Evolutionary conservation across 2,329 filamentous ascomycete genomes (phyloP).

Genomic region (Fusarium equiseti): DNA sequence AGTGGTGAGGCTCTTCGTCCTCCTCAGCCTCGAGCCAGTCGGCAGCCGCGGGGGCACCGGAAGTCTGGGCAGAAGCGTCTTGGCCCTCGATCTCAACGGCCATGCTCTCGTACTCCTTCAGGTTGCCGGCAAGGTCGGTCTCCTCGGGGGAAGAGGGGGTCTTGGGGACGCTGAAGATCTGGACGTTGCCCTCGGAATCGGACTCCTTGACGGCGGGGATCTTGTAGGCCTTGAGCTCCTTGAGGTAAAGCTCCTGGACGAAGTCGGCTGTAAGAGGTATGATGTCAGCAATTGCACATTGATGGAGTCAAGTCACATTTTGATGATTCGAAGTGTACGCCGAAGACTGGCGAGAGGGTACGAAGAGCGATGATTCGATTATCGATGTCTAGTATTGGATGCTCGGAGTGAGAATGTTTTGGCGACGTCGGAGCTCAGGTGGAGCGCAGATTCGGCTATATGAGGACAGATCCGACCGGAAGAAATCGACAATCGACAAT

Average conservation of each 20-base stretch:
- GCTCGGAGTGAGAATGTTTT: slow-evolving; percentile 13
- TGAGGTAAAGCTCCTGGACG: slow-evolving; percentile 97
- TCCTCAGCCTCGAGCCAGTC: slow-evolving; percentile 89
- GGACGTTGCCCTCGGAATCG: slow-evolving; percentile 91
- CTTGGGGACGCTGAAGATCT: slow-evolving; percentile 85
- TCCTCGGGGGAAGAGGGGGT: slow-evolving; percentile 92
- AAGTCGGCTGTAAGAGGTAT: slow-evolving; percentile 78
- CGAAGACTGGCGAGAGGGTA: not conserved
- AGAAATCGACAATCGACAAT: slow-evolving; percentile 28
- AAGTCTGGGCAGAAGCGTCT: slow-evolving; percentile 70
- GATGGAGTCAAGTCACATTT: slow-evolving; percentile 5
- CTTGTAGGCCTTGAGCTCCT: slow-evolving; percentile 97
- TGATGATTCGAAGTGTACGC: not conserved
- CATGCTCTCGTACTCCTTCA: slow-evolving; percentile 95
- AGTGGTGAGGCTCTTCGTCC: slow-evolving; percentile 68
- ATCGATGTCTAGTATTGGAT: not conserved
- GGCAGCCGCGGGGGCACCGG: slow-evolving; percentile 68
- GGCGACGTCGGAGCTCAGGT: slow-evolving; percentile 47
- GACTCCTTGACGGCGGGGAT: slow-evolving; percentile 82
- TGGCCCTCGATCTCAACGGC: slow-evolving; percentile 94
- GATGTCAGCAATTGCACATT: slow-evolving; percentile 45
- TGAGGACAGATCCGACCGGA: slow-evolving; percentile 38
- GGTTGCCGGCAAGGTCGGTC: slow-evolving; percentile 87
- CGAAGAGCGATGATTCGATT: not conserved
- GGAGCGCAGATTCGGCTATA: slow-evolving; percentile 48